phyloP scores from a whole-genome alignment of 192 early-diverging fungal species.

The Paraglomus occultum region DNA sequence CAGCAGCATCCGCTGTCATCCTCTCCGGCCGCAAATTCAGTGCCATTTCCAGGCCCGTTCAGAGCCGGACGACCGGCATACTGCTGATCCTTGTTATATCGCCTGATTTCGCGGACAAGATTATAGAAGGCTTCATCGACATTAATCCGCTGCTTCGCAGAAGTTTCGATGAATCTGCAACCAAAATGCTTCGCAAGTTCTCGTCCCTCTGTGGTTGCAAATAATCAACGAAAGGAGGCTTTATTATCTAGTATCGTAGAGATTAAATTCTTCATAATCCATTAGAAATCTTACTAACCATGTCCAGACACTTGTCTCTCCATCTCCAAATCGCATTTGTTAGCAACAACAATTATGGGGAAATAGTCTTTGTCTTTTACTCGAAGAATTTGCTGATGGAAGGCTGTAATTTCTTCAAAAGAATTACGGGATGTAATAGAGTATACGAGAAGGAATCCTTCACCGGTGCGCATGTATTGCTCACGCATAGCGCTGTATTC shows the following conservation, averaged over 20 bases:
- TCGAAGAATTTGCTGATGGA: conserved; percentile 89
- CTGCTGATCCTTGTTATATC: conserved; percentile 72
- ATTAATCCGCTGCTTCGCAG: conserved; percentile 83
- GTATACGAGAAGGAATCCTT: conserved; percentile 94
- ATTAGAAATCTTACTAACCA: conserved; percentile 34
- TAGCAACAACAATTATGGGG: conserved; percentile 90
- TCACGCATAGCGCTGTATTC: conserved; percentile 93
- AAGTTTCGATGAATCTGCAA: conserved; percentile 85
- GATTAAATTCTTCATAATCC: not conserved
- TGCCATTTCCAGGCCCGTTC: conserved; percentile 41
- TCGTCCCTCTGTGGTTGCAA: conserved; percentile 62
- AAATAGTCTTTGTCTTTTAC: conserved; percentile 94
- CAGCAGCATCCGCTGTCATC: conserved; percentile 59
- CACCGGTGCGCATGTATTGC: conserved; percentile 96
- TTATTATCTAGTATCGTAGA: not conserved
- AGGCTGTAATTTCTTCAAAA: conserved; percentile 88
- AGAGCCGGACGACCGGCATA: conserved; percentile 41
- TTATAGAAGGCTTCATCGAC: conserved; percentile 91
- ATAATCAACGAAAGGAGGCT: not conserved
- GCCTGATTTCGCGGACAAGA: conserved; percentile 83
- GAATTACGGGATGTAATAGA: conserved; percentile 88
- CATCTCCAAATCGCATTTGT: conserved; percentile 85
- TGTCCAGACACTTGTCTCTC: conserved; percentile 81
- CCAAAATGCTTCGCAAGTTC: conserved; percentile 76
- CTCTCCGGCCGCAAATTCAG: conserved; percentile 31